These are phyloP conservation scores for Flaveria robusta DNA, from an alignment of 129 eudicot genomes.

Conservation along the genomic window DNA sequence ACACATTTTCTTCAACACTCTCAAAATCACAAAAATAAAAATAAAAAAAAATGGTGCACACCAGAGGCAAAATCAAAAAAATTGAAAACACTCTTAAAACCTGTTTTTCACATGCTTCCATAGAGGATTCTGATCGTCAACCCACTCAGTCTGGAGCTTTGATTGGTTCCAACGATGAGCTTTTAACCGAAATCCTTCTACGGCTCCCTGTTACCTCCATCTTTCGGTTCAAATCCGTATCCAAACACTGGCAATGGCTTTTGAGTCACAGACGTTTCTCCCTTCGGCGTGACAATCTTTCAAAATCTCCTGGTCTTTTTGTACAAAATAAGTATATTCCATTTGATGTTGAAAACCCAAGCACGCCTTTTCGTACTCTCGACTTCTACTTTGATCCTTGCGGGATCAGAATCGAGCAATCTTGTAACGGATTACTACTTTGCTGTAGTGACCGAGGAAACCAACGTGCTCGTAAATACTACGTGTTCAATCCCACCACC, in stretches of 20 bases:
- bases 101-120: neutral
- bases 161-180: neutral
- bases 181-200: neutral
- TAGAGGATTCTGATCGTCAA: neutral
- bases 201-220: slow-evolving; percentile 7
- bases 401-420: neutral
- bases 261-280: neutral
- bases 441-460: neutral
- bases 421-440: slow-evolving; percentile 4
- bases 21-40: neutral
- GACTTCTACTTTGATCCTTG: slow-evolving; percentile 1
- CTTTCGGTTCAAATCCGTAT: slow-evolving; percentile 2
- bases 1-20: neutral
- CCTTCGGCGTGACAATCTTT: neutral
- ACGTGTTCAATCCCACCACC: slow-evolving; percentile 9
- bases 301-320: slow-evolving; percentile 3
- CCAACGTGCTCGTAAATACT: neutral
- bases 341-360: slow-evolving; percentile 3
- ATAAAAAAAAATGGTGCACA: neutral
- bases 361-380: slow-evolving; percentile 4
- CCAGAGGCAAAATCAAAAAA: slow-evolving; percentile 2
- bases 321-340: neutral
- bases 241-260: slow-evolving; percentile 13
- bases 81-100: neutral
- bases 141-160: neutral